A percentile compares a stretch with the other conserved stretches of the same genome.
These are phyloP conservation scores for Epicoccum nigrum DNA, from an alignment of 2,329 filamentous ascomycete species.

Conservation along the genomic window DNA sequence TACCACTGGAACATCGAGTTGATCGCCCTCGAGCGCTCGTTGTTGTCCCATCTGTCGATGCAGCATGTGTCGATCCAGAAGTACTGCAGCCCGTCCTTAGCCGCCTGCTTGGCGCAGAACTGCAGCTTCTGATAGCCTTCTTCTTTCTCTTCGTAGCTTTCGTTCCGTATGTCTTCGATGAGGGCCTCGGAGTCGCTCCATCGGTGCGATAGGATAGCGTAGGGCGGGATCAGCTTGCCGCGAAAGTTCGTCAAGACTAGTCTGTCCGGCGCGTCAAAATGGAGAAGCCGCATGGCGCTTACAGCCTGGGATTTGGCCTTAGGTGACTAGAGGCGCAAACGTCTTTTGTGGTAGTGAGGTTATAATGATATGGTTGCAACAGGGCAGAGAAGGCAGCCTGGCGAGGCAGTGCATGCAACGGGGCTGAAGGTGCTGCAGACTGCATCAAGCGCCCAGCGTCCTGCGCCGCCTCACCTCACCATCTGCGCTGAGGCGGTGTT, in stretches of 20 bases:
- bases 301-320: background rate
- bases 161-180: slow-evolving; percentile 28
- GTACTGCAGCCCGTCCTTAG: slow-evolving; percentile 27
- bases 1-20: slow-evolving; percentile 4
- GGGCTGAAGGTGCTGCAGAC: slow-evolving; percentile 2
- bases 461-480: background rate
- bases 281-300: too few relatives aligned
- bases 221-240: slow-evolving; percentile 24
- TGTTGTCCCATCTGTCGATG: slow-evolving; percentile 1
- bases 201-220: slow-evolving; percentile 47
- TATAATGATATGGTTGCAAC: background rate
- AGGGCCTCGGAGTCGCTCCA: slow-evolving; percentile 40
- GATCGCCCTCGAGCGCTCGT: background rate
- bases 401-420: slow-evolving; percentile 11
- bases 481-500: background rate
- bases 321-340: background rate
- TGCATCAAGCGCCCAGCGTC: background rate
- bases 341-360: background rate
- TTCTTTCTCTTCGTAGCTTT: slow-evolving; percentile 19
- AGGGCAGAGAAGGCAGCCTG: slow-evolving; percentile 7
- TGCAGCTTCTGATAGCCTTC: slow-evolving; percentile 24
- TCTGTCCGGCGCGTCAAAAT: slow-evolving; percentile 12
- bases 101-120: slow-evolving; percentile 28
- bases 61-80: slow-evolving; percentile 4
- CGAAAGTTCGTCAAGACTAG: slow-evolving; percentile 21